These are phyloP conservation scores for Boletus vinaceobasis DNA, from an alignment of 768 basidiomycete genomes.

Conservation along the genomic window DNA sequence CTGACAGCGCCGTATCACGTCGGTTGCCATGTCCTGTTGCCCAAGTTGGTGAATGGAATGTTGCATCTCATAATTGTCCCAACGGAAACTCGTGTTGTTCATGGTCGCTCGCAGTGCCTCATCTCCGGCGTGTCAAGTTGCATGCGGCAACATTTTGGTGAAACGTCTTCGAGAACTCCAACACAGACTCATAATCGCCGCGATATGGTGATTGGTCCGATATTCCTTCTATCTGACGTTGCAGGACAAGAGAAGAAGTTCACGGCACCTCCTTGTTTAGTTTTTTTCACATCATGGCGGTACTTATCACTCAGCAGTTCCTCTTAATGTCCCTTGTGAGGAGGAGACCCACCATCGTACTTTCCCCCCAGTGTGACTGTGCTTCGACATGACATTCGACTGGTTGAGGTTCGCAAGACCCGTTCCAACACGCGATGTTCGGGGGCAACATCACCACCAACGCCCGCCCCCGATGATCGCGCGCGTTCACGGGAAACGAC, in stretches of 20 bases:
- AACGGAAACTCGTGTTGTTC: slow-evolving; percentile 18
- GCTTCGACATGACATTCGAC: slow-evolving; percentile 25
- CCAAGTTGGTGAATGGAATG: slow-evolving; percentile 21
- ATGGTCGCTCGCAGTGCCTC: slow-evolving; percentile 15
- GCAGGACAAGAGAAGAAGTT: slow-evolving; percentile 23
- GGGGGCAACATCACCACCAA: slow-evolving; percentile 13
- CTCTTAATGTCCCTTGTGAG: slow-evolving; percentile 30
- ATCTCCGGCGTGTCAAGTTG: slow-evolving; percentile 25
- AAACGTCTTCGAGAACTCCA: slow-evolving; percentile 30
- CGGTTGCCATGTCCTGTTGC: slow-evolving; percentile 21
- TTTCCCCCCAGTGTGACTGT: slow-evolving; percentile 10
- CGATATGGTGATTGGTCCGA: slow-evolving; percentile 23
- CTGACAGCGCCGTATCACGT: slow-evolving; percentile 18
- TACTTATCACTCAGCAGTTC: slow-evolving; percentile 25
- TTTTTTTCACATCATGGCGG: slow-evolving; percentile 21
- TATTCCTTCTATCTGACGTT: slow-evolving; percentile 27
- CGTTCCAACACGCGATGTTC: slow-evolving; percentile 12
- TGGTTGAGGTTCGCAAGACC: slow-evolving; percentile 24
- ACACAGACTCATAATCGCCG: slow-evolving; percentile 27
- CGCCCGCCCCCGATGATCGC: slow-evolving; percentile 14
- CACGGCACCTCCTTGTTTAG: slow-evolving; percentile 28
- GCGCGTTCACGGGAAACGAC: slow-evolving; percentile 18
- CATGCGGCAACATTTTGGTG: slow-evolving; percentile 22
- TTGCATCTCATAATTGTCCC: slow-evolving; percentile 11
- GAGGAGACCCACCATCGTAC: slow-evolving; percentile 4